A percentile compares a stretch with the other conserved stretches of the same genome.
Evolutionary conservation across 768 basidiomycete species (phyloP).

Genomic region (Tulasnella sp.): DNA sequence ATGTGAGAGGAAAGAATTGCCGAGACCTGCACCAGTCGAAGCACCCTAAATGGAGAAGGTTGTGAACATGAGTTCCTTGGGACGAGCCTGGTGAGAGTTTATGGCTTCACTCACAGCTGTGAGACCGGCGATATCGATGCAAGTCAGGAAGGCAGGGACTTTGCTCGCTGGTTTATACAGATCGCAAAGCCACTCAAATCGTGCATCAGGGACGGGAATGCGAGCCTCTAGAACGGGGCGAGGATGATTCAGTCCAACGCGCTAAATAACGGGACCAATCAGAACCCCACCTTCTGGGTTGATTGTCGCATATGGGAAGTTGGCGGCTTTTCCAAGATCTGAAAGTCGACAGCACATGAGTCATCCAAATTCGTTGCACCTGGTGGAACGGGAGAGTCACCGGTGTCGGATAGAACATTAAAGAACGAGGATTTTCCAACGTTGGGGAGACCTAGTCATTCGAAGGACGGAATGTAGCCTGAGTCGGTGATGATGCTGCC

Average conservation of each 20-base stretch:
- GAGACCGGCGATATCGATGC: conserved; percentile 97
- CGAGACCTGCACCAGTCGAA: conserved; percentile 94
- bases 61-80: not conserved
- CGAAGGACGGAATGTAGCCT: not conserved
- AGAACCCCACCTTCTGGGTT: conserved; percentile 57
- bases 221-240: conserved; percentile 49
- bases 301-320: conserved; percentile 94
- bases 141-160: conserved; percentile 91
- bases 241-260: not conserved
- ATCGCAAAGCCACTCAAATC: conserved; percentile 92
- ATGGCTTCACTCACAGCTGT: conserved; percentile 60
- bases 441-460: conserved; percentile 70
- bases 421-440: conserved; percentile 99
- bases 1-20: conserved; percentile 95
- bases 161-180: conserved; percentile 81
- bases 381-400: conserved; percentile 36
- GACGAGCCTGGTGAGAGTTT: not conserved
- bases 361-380: conserved; percentile 19
- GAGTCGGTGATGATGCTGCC: not conserved
- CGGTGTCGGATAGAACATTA: conserved; percentile 88
- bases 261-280: conserved; percentile 35
- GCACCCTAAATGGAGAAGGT: conserved; percentile 54
- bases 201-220: conserved; percentile 86
- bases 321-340: conserved; percentile 91
- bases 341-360: conserved; percentile 6